Evolutionary conservation across 2,329 filamentous ascomycete genomes (phyloP).

Genomic region (Graphiopsis chlorocephala): DNA sequence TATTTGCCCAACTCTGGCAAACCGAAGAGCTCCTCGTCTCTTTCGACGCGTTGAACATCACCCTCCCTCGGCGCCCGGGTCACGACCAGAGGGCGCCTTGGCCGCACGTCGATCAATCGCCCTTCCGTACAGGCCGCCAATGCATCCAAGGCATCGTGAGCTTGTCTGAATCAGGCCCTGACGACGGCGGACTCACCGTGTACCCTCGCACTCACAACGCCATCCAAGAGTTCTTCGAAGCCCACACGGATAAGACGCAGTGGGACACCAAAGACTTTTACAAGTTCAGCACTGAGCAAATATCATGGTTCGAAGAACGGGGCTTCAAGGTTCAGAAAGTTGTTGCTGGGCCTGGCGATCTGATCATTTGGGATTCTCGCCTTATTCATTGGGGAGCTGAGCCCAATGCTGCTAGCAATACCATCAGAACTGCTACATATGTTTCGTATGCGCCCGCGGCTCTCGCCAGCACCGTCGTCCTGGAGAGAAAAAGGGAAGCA

Average conservation of each 20-base stretch:
- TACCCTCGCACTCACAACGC: neutral
- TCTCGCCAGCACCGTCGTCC: neutral
- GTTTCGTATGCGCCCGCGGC: constrained; percentile 23
- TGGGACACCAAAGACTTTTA: neutral
- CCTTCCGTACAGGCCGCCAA: neutral
- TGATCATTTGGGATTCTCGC: constrained; percentile 35
- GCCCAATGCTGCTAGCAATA: constrained; percentile 20
- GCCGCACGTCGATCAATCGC: neutral
- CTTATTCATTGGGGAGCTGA: constrained; percentile 45
- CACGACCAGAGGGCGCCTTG: neutral
- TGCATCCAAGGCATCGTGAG: neutral
- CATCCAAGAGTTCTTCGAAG: neutral
- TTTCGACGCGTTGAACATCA: constrained; percentile 10
- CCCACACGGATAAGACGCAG: neutral
- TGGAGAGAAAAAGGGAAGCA: constrained; percentile 14
- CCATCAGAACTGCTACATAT: constrained; percentile 18
- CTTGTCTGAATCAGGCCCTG: neutral
- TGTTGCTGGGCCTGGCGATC: constrained; percentile 23
- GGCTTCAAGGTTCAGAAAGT: constrained; percentile 12
- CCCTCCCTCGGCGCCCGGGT: neutral
- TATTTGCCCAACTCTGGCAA: constrained; percentile 25
- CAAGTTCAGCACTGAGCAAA: neutral
- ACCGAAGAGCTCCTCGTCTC: constrained; percentile 28
- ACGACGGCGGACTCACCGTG: neutral
- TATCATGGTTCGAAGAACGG: neutral